Evolutionary conservation across 2,329 filamentous ascomycete genomes (phyloP), one percentile per base, ranked within the genome.

Genomic region (Biscogniauxia sp.): DNA sequence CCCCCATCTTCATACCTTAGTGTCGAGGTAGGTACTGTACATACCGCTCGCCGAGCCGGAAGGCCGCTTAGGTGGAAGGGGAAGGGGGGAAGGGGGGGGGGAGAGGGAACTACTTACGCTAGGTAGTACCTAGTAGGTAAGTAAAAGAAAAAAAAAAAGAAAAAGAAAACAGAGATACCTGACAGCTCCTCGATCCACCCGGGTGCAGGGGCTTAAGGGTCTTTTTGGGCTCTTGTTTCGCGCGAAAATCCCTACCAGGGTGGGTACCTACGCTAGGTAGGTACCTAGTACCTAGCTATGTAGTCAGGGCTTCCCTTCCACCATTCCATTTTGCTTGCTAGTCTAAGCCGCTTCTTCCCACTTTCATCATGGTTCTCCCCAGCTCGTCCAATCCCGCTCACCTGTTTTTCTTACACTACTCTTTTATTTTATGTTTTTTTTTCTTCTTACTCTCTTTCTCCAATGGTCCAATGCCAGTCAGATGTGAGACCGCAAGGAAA

Each of bases 401-500:
- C 37, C 37, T 45, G 37, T n/a, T 45, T 41, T 17, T 23, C 23
- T 23, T 23, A 23, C 23, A 5, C 23, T 23, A 23, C 23, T 23
- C 23, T 23, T 23, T 23, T 23, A 3, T 23, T 9, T 45, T 25
- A 23, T 19, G 4, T 1, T 51, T 23, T 51, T 51, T 20, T 15
- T 3, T 20, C 50, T 23, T 25, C 13, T 51, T 51, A 2, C 19
- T 20, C 11, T 20, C 17, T 25, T 51, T 20, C 50, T 17, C 19
- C 19, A 19, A 7, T 20, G 23, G 20, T 2, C 50, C 50, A 19
- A 20, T 25, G 19, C 50, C 50, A 20, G 50, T 51, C 50, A 51
- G 50, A 51, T 51, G 50, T 51, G 50, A 51, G 50, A 51, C 50
- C 20, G 50, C 50, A 25, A 51, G 19, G 50, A 51, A 51, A 51